These are phyloP conservation scores for Asclepias syriaca DNA, from an alignment of 257 asterid genomes.

Conservation along the genomic window DNA sequence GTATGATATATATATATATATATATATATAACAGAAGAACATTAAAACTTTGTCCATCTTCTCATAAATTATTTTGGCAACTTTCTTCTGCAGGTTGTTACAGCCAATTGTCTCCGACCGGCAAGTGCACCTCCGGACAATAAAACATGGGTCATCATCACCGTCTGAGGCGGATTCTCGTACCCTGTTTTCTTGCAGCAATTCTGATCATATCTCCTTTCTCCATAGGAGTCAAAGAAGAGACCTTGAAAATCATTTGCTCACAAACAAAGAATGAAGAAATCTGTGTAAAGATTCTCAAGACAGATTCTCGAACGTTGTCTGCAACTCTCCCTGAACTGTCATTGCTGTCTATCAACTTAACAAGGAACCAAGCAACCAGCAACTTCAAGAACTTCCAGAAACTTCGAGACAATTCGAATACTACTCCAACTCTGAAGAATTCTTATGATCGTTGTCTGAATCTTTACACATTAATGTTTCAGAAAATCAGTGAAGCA, in stretches of 20 bases:
- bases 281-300: constrained; percentile 13
- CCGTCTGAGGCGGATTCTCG: background rate
- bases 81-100: background rate
- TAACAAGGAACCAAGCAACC: constrained; percentile 11
- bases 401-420: background rate
- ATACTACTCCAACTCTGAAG: background rate
- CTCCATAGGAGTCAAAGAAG: background rate
- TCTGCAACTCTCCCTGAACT: constrained; percentile 18
- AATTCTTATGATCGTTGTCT: constrained; percentile 10
- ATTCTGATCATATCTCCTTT: background rate
- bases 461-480: constrained; percentile 8
- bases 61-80: background rate
- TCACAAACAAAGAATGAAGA: constrained; percentile 22
- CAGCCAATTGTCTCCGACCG: background rate
- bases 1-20: background rate
- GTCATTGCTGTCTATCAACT: constrained; percentile 14
- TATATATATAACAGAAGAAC: too few relatives aligned
- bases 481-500: constrained; percentile 6
- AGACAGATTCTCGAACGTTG: background rate
- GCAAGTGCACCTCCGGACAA: background rate
- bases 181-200: background rate
- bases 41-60: background rate
- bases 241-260: constrained; percentile 17
- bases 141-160: constrained; percentile 12
- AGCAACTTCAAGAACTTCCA: constrained; percentile 5